These are phyloP conservation scores for Orbilia blumenaviensis DNA, from an alignment of 2,329 filamentous ascomycete genomes.

Conservation along the genomic window DNA sequence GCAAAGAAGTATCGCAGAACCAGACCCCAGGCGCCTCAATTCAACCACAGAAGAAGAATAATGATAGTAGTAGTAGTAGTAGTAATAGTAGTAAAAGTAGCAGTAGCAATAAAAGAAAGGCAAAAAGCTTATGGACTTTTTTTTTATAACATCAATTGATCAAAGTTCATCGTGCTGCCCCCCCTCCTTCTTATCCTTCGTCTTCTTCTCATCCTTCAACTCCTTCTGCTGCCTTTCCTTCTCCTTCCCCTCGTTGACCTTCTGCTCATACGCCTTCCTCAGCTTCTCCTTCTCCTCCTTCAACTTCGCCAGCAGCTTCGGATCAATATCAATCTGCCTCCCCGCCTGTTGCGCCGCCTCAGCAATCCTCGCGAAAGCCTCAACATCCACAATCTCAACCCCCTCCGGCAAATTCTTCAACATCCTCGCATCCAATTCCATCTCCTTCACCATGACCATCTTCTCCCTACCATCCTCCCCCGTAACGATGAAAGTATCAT, in stretches of 20 bases:
- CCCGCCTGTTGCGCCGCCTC: constrained; percentile 58
- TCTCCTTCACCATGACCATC: constrained; percentile 71
- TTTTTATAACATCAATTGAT: neutral
- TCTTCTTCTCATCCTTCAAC: constrained; percentile 56
- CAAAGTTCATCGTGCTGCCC: constrained; percentile 36
- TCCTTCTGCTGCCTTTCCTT: too few species aligned
- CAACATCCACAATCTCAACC: constrained; percentile 75
- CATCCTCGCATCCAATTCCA: constrained; percentile 72
- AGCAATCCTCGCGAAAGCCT: constrained; percentile 71
- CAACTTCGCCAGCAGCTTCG: constrained; percentile 39
- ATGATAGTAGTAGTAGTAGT: too few species aligned
- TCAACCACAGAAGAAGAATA: too few species aligned
- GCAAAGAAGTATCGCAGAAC: too few species aligned
- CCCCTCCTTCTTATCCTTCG: constrained; percentile 28
- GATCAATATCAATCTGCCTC: constrained; percentile 42
- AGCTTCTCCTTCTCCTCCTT: constrained; percentile 54
- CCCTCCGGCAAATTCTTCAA: constrained; percentile 71
- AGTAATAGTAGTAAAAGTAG: too few species aligned
- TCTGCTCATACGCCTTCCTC: constrained; percentile 60
- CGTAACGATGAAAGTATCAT: constrained; percentile 65
- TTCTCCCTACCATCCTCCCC: constrained; percentile 71
- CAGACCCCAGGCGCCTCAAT: too few species aligned
- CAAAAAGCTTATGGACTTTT: neutral
- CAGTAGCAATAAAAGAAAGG: neutral
- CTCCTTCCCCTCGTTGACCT: constrained; percentile 56